Evolutionary conservation across 164 flowering plant species (phyloP), one percentile per base, ranked within the genome.

Genomic region (Vitis rupestris): DNA sequence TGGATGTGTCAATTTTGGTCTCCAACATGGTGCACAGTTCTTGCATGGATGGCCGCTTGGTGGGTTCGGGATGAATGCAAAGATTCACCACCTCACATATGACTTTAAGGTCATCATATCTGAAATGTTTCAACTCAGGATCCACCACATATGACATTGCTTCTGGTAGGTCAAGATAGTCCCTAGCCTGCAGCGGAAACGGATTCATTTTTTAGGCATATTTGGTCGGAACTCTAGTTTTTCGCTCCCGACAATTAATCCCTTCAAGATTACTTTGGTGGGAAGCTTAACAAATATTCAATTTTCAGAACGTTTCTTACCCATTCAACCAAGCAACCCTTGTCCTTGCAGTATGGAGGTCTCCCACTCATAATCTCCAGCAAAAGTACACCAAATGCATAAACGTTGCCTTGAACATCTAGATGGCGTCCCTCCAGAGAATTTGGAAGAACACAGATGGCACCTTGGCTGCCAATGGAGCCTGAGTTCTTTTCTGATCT

Each of bases 341-440:
- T 87, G 65, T 94, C 94, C 75, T 88, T 85, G 80, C 87, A 89
- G 79, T 81, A 86, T 49, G 92, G 85, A 54, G 86, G 92, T 65
- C 94, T 84, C 50, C 98, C 98, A 55, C 92, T 94, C 70, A 94
- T 70, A 52, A 94, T 84, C 82, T 94, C 98, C 53, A 94, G 85
- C 68, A 94, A 70, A 23, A 94, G 89, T 10, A 92, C 86, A 53
- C 97, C 98, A 70, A 92, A 94, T 7, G 93, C 81, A 70, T 84
- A 86, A 3, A 83, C 69, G 69, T 94, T 94, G 50, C 94, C 94
- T 57, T 81, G 81, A 55, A 88, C 64, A 77, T 94, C 92, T 51
- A 87, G 79, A 75, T 86, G 83, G 6, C 90, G 90, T 51, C 73
- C 74, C 74, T 90, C 94, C 19, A 90, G 17, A n/a, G 88, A 77